Conservation (phyloP, 345 rosid species). For the Laguncularia racemosa region DNA sequence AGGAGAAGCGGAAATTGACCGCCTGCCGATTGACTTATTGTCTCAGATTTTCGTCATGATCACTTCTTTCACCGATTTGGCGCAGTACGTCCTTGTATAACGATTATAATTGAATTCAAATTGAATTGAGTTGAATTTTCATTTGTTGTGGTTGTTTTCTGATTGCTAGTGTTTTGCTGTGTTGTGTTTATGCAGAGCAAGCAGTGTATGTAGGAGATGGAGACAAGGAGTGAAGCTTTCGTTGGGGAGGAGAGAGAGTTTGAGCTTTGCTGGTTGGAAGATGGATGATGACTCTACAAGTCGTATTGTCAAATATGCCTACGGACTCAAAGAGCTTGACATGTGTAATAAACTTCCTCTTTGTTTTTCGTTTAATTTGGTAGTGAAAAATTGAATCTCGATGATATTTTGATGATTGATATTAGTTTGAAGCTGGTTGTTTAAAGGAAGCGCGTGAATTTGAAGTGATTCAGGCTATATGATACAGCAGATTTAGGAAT, state of each 20-base stretch:
- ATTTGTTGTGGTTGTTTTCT: not conserved
- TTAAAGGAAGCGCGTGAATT: not conserved
- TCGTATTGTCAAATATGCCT: constrained; percentile 64
- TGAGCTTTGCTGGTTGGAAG: constrained; percentile 78
- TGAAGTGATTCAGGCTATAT: no score
- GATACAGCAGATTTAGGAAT: no score
- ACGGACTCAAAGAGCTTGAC: constrained; percentile 80
- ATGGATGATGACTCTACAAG: constrained; percentile 79
- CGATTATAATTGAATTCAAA: no score
- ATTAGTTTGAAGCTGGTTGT: not conserved
- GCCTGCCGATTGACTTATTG: constrained; percentile 63
- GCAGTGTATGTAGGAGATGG: constrained; percentile 86
- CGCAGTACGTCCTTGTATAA: constrained; percentile 38
- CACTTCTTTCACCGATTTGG: constrained; percentile 79
- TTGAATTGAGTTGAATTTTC: not conserved
- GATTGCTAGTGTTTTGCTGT: constrained; percentile 1
- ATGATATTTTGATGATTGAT: not conserved
- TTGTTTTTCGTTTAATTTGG: not conserved
- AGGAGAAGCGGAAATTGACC: constrained; percentile 59
- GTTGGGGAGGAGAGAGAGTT: constrained; percentile 46
- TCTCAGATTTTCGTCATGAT: constrained; percentile 56
- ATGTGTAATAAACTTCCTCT: constrained; percentile 36
- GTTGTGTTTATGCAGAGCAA: constrained; percentile 38
- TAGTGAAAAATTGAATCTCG: not conserved
- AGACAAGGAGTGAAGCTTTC: constrained; percentile 79